A percentile compares a stretch with the other conserved stretches of the same genome.
phyloP scores from a whole-genome alignment of 1,284 basidiomycete genomes.

The Microbotryum silenes-acaulis region DNA sequence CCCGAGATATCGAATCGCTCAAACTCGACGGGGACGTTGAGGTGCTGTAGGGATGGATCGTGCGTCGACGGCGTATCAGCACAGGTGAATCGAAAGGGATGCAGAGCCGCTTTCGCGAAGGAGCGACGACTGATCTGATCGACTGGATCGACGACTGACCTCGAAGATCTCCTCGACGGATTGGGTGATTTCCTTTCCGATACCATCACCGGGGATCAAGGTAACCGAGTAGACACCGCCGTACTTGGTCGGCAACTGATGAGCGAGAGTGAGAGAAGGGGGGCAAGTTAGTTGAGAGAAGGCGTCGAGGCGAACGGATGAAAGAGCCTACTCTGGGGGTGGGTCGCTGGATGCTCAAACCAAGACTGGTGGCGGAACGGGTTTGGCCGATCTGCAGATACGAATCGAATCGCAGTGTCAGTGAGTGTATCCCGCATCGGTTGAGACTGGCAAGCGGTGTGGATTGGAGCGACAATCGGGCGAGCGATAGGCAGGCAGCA shows the following conservation, averaged over 20 bases:
- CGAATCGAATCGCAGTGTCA: neutral
- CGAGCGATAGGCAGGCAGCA: neutral
- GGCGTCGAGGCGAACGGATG: no score
- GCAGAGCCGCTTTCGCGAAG: neutral
- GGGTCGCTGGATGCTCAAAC: constrained; percentile 16
- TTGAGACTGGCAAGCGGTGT: neutral
- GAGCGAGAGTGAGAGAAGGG: neutral
- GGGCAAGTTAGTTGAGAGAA: no score
- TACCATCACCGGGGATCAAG: constrained; percentile 91
- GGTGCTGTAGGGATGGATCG: constrained; percentile 43
- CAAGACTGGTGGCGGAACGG: constrained; percentile 28
- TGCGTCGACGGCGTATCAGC: neutral
- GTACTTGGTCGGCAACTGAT: neutral
- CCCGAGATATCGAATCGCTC: constrained; percentile 91
- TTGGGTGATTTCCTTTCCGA: constrained; percentile 94
- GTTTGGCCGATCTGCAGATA: constrained; percentile 16
- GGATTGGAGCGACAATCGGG: neutral
- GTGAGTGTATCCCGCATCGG: neutral
- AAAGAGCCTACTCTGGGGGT: no score
- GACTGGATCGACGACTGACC: neutral
- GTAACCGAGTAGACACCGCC: constrained; percentile 45
- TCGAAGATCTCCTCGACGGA: constrained; percentile 99
- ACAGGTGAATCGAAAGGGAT: neutral
- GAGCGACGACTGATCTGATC: neutral
- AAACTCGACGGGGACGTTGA: constrained; percentile 97